Percentiles rank a stretch among this genome's conserved stretches.
Evolutionary conservation across 805 yeast species (phyloP).

Genomic region (Myxozyma kluyveri): DNA sequence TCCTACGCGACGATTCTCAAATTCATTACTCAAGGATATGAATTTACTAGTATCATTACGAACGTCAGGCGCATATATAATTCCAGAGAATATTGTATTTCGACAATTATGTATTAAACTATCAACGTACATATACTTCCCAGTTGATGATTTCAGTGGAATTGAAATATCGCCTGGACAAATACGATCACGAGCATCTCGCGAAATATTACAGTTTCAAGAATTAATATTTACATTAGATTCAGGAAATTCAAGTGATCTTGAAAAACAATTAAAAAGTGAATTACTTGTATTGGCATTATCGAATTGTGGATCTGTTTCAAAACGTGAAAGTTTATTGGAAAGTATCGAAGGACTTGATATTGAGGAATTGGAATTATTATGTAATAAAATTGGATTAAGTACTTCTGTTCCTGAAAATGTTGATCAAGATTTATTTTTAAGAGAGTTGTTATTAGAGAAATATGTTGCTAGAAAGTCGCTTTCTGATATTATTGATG

Average conservation of each 20-base stretch:
- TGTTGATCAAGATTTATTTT: background rate
- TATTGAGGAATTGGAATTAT: slow-evolving; percentile 25
- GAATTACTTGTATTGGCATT: slow-evolving; percentile 34
- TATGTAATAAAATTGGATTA: slow-evolving; percentile 19
- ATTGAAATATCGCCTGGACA: slow-evolving; percentile 29
- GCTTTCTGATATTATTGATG: background rate
- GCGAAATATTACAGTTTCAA: slow-evolving; percentile 33
- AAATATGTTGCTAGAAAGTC: slow-evolving; percentile 8
- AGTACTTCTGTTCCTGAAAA: slow-evolving; percentile 2
- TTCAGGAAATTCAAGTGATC: slow-evolving; percentile 29
- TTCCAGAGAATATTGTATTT: slow-evolving; percentile 5
- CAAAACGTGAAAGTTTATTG: slow-evolving; percentile 24
- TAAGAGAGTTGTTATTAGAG: background rate
- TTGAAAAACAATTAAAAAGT: slow-evolving; percentile 28
- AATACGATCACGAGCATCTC: slow-evolving; percentile 15
- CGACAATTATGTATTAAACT: slow-evolving; percentile 23
- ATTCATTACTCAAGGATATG: slow-evolving; percentile 34
- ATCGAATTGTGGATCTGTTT: slow-evolving; percentile 33
- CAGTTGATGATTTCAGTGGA: slow-evolving; percentile 47
- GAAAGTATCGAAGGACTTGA: slow-evolving; percentile 31
- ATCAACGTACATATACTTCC: slow-evolving; percentile 39
- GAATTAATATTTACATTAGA: too few relatives aligned
- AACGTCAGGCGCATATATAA: slow-evolving; percentile 4
- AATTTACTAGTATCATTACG: slow-evolving; percentile 32
- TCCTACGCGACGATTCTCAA: slow-evolving; percentile 44